These are phyloP conservation scores for Pyrenochaeta sp. DNA, from an alignment of 2,329 filamentous ascomycete genomes.

Conservation along the genomic window DNA sequence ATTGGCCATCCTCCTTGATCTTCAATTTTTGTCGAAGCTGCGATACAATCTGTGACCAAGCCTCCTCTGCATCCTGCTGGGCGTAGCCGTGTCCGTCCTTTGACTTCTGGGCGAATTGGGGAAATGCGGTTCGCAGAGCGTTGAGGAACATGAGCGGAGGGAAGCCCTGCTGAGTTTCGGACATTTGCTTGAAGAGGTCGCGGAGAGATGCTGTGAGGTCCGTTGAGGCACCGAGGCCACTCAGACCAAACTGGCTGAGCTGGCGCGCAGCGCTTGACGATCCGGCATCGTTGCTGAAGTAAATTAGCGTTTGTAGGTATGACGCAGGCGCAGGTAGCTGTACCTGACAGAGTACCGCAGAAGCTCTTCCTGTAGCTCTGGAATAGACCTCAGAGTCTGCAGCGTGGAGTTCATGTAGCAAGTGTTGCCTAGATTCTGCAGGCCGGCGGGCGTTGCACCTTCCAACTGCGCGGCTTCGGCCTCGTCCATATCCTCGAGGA, in stretches of 20 bases:
- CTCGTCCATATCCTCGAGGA: conserved; percentile 97
- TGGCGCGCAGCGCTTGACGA: conserved; percentile 41
- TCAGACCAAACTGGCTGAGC: conserved; percentile 61
- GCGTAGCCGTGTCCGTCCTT: conserved; percentile 85
- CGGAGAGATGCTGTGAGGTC: conserved; percentile 81
- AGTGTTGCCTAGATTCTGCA: conserved; percentile 94
- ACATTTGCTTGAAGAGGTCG: conserved; percentile 88
- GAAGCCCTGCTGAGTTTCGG: conserved; percentile 85
- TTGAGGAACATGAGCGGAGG: conserved; percentile 83
- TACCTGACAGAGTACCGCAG: conserved; percentile 63
- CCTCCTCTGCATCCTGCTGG: conserved; percentile 99
- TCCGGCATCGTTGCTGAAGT: conserved; percentile 34
- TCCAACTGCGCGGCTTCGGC: conserved; percentile 84
- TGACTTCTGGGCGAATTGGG: conserved; percentile 90
- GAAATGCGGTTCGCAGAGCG: conserved; percentile 78
- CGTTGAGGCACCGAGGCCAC: conserved; percentile 65
- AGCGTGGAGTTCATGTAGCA: conserved; percentile 98
- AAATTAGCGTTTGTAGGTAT: conserved; percentile 15
- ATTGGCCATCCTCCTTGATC: conserved; percentile 60
- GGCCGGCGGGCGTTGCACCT: conserved; percentile 84
- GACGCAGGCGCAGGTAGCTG: background rate
- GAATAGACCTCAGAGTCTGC: conserved; percentile 87
- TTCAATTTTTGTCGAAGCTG: conserved; percentile 81
- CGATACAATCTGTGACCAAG: conserved; percentile 93
- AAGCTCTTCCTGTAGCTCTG: conserved; percentile 86